Base-by-base conservation (phyloP, 2,329 filamentous ascomycete genomes). In the Fusarium redolens region DNA sequence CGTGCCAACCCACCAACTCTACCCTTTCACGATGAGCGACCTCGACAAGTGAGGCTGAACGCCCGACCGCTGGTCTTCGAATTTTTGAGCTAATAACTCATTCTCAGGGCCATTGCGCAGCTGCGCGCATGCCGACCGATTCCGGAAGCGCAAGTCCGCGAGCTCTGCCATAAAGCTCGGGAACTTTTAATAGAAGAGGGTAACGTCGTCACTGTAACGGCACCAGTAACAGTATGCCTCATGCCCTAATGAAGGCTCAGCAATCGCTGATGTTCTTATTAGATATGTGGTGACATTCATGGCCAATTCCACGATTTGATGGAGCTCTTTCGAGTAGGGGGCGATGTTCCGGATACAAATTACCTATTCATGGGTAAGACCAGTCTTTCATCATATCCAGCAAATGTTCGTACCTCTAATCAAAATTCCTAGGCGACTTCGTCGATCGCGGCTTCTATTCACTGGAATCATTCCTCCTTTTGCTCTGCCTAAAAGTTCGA, bases 401-500 rank as follows among this genome's bases (percentile, higher is more conserved):
- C 59, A 18, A 35, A 35, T 38, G 43, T 22, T 38, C 28, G 25
- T 44, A 20, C 40, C 9, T 55, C 75, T 77, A 45, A 77, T 51
- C 45, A 31, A 30, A 25, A 38, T 41, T 33, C 38, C 17, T 73
- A 94, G 92, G 96, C 81, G 96, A 99, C 83, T 99, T 98, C 78
- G 96, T 99, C 80, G 96, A 99, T 83, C 93, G 96, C 73, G 96
- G 96, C 65, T 99, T 98, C 87, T 99, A 98, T 86, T 97, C 94
- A 4, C 91, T 99, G 77, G 96, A 99, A 85, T 96, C 95, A 8
- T 98, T 99, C 81, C 91, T 98, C 69, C 93, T 99, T 61, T 91
- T 99, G 15, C 90, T 99, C 59, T 97, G 95, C 80, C 91, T 98
- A 78, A 98, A 98, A 88, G 96, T 98, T 69, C 93, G 96, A 81